Base-by-base conservation (phyloP, 768 basidiomycete genomes). In the Tricholoma sp. region DNA sequence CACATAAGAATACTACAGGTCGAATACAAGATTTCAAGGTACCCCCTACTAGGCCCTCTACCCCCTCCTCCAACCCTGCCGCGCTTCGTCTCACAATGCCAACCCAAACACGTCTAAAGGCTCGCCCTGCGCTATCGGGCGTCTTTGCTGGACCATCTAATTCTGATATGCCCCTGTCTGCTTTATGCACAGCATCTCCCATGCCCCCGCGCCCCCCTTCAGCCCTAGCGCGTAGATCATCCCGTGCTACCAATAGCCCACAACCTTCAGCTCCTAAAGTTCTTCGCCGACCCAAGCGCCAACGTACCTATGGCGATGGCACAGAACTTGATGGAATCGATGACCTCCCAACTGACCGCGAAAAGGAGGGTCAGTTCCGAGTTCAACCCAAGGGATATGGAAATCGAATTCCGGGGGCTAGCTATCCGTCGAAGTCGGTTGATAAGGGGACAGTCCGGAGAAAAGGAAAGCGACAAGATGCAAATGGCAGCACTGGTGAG, bases 321-420 rank as follows among this genome's bases (percentile, higher is more conserved):
- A 94, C 91, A 9, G 94, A 96, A 69, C 74, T 97, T 53, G 94
- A 97, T 64, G 84, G 71, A 3, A 81, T 97, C 57, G 94, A 95
- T 24, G 94, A 97, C 69, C 79, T 96, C 41, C 86, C 85, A 6
- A 90, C 91, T 9, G 89, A 94, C 66, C 79, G 89, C 49, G 91
- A 94, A 51, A 87, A 89, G 64, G 89, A 92, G 70, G 79, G 82
- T 53, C 81, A 76, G 41, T 94, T 79, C 68, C 84, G 83, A 55
- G 85, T 93, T 9, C 84, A 88, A 59, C 88, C 91, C 22, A 91
- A 85, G 69, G 80, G 82, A 5, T 75, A 79, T 67, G 77, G 82
- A 34, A 82, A 84, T 65, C 85, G 89, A 7, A 74, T 86, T 55
- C 82, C 84, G 21, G 81, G 82, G 27, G 76, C 79, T 0, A 75